phyloP scores from a whole-genome alignment of 495 filamentous ascomycete genomes.

The Aspergillus avenaceus region DNA sequence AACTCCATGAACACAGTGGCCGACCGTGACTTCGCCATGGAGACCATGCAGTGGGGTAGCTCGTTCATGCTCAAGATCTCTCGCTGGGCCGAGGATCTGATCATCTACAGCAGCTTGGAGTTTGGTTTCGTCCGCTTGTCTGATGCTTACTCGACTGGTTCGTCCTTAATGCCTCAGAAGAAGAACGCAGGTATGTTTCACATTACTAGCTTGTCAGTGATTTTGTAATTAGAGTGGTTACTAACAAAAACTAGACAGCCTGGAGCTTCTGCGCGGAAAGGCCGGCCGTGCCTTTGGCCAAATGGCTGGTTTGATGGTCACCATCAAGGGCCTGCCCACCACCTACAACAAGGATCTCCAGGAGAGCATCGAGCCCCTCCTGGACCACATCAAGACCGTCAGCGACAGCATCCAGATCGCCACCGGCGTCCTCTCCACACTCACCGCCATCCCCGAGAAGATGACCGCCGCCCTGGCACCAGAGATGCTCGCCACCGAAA shows the following conservation, averaged over 20 bases:
- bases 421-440: slow-evolving; percentile 65
- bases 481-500: slow-evolving; percentile 75
- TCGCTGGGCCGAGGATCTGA: slow-evolving; percentile 84
- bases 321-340: slow-evolving; percentile 80
- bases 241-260: slow-evolving; percentile 58
- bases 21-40: slow-evolving; percentile 86
- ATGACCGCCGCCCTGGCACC: slow-evolving; percentile 75
- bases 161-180: slow-evolving; percentile 90
- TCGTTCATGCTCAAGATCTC: slow-evolving; percentile 84
- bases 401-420: slow-evolving; percentile 83
- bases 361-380: slow-evolving; percentile 82
- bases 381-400: slow-evolving; percentile 85
- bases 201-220: not conserved
- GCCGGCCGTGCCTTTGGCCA: slow-evolving; percentile 79
- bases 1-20: slow-evolving; percentile 82
- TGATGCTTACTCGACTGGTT: slow-evolving; percentile 82
- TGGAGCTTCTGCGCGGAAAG: slow-evolving; percentile 89
- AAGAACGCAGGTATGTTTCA: slow-evolving; percentile 46
- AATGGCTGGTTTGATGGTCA: slow-evolving; percentile 85
- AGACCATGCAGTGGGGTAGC: slow-evolving; percentile 85
- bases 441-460: slow-evolving; percentile 64
- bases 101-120: slow-evolving; percentile 79
- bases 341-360: slow-evolving; percentile 97
- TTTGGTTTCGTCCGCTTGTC: slow-evolving; percentile 80
- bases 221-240: not conserved